Evolutionary conservation across 2,329 filamentous ascomycete species (phyloP).

Genomic region (Cercospora sesami): DNA sequence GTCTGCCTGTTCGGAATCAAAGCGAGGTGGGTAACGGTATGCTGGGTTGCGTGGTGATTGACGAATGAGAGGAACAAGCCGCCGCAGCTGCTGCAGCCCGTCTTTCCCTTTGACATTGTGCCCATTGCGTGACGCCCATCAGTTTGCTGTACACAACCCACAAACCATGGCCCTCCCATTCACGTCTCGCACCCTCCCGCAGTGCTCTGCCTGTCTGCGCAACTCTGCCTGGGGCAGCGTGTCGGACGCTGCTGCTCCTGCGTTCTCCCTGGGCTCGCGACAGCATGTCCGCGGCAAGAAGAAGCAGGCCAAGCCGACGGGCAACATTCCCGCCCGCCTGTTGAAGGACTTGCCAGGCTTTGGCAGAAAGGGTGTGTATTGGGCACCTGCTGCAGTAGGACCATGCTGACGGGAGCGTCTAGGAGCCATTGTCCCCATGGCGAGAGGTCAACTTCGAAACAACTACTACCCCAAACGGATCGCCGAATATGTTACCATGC

Average conservation of each 20-base stretch:
- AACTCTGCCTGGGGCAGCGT: conserved; percentile 26
- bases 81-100: neutral
- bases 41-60: neutral
- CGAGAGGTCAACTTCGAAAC: conserved; percentile 57
- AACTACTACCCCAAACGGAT: conserved; percentile 53
- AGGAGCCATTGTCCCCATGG: conserved; percentile 56
- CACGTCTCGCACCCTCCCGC: conserved; percentile 28
- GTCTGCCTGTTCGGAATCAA: conserved; percentile 1
- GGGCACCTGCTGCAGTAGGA: neutral
- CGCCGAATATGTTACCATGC: conserved; percentile 54
- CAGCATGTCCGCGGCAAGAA: conserved; percentile 42
- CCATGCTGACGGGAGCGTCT: conserved; percentile 9
- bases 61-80: conserved; percentile 9
- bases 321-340: conserved; percentile 52
- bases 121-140: conserved; percentile 4
- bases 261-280: conserved; percentile 16
- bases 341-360: conserved; percentile 55
- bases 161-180: conserved; percentile 29
- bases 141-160: neutral
- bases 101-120: neutral
- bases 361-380: conserved; percentile 47
- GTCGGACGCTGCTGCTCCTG: conserved; percentile 16
- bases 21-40: conserved; percentile 6
- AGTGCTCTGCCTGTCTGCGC: conserved; percentile 36
- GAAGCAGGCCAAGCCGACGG: conserved; percentile 35